Evolutionary conservation across 2,329 filamentous ascomycete species (phyloP), one percentile per base, ranked within the genome.

Genomic region (Verticillium klebahnii): DNA sequence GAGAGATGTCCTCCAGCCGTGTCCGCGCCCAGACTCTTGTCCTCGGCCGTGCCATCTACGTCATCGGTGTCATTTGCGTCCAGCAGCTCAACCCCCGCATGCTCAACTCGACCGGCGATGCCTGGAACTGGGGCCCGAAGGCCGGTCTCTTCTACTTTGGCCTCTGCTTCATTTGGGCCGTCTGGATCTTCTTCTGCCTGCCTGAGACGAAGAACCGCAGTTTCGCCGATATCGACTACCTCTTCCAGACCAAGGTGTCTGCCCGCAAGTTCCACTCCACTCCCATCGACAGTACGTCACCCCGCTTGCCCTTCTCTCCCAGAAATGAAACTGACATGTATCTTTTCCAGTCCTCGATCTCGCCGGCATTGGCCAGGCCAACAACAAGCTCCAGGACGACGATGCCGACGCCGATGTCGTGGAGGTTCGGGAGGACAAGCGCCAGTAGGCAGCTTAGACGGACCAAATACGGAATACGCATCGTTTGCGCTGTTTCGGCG

Each of bases 161-260:
- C 4, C 69, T 80, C n/a, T 78, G 80, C 65, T 69, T 77, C 19
- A 57, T 75, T 11, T 78, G 78, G 63, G 68, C 76, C 2, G 65
- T 72, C 0, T 82, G 80, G 70, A 77, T 78, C 15, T 78, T 70
- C 64, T 78, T 78, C 68, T 78, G 73, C 63, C 69, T 79, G 6
- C 77, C 78, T 55, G 80, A 82, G 70, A 79, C 79, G 0, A 76
- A 73, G 55, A 76, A 78, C 14, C 74, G 77, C 57, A 77, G 73
- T 1, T 75, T 80, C 58, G 78, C 78, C 61, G 80, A 83, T 68
- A 75, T 83, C 23, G 80, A 82, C 63, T 70, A 74, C n/a, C 67
- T 83, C 62, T 82, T 83, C 67, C 73, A 79, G 60, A 70, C 66
- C 57, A 72, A 68, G 62, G 67, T 69, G 3, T 60, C 68, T 11